Evolutionary conservation across 1,284 basidiomycete species (phyloP).

Genomic region (Malassezia furfur): DNA sequence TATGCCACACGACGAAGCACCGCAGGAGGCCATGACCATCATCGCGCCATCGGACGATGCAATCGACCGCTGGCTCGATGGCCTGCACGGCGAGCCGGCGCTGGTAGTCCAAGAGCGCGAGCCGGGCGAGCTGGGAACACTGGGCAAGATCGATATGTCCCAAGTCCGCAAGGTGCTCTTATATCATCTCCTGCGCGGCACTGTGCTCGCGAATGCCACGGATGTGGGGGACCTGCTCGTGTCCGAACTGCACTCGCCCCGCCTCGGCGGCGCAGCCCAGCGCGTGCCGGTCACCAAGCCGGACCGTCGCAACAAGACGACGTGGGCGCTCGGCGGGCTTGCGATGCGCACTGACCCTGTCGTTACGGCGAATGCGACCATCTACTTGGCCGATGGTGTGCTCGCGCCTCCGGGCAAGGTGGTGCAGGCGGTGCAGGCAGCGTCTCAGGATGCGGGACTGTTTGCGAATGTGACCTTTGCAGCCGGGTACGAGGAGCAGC

Average conservation of each 20-base stretch:
- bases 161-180: constrained; percentile 25
- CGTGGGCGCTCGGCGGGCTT: constrained; percentile 50
- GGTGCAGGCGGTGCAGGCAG: constrained; percentile 63
- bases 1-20: constrained; percentile 19
- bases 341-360: constrained; percentile 77
- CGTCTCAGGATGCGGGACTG: constrained; percentile 56
- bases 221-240: constrained; percentile 26
- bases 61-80: constrained; percentile 49
- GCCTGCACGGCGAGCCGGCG: no score
- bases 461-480: constrained; percentile 65
- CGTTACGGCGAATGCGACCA: constrained; percentile 60
- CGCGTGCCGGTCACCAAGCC: constrained; percentile 36
- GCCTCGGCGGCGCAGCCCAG: constrained; percentile 37
- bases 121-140: no score
- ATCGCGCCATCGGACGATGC: constrained; percentile 84
- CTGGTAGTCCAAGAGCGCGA: no score
- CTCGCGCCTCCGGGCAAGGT: constrained; percentile 72
- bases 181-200: constrained; percentile 40
- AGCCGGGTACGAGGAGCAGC: constrained; percentile 26
- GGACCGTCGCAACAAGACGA: constrained; percentile 33
- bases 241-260: constrained; percentile 25
- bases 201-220: constrained; percentile 21
- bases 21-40: constrained; percentile 41
- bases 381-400: constrained; percentile 80
- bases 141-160: neutral